These are phyloP conservation scores for Boletus mariae DNA, from an alignment of 1,284 basidiomycete genomes.

Conservation along the genomic window DNA sequence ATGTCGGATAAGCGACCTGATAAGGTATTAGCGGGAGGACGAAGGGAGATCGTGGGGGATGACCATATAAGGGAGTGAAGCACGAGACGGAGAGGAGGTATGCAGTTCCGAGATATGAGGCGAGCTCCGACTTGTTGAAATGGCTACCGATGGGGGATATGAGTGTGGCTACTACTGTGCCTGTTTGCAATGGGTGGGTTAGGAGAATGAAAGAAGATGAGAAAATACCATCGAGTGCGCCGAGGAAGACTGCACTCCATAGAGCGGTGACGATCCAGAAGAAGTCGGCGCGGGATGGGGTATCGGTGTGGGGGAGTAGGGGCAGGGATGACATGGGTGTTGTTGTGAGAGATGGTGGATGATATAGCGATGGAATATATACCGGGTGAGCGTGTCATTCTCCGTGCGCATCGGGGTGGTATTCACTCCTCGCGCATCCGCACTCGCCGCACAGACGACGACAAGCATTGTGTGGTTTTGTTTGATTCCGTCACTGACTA, in stretches of 20 bases:
- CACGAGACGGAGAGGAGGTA: conserved; percentile 87
- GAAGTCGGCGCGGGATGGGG: conserved; percentile 40
- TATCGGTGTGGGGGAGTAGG: conserved; percentile 20
- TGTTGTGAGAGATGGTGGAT: conserved; percentile 18
- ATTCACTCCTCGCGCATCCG: conserved; percentile 6
- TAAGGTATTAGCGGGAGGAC: conserved; percentile 24
- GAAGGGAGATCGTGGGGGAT: conserved; percentile 26
- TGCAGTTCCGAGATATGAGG: conserved; percentile 84
- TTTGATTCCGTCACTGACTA: conserved; percentile 2
- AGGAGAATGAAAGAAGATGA: conserved; percentile 1
- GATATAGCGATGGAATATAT: background rate
- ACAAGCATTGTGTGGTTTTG: background rate
- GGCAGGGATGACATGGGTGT: conserved; percentile 23
- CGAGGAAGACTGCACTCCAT: conserved; percentile 78
- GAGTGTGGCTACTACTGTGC: conserved; percentile 76
- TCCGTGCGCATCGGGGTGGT: conserved; percentile 27
- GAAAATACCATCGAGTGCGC: conserved; percentile 71
- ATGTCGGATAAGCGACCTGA: conserved; percentile 84
- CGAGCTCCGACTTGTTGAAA: conserved; percentile 73
- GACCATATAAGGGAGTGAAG: conserved; percentile 86
- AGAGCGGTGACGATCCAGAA: conserved; percentile 70
- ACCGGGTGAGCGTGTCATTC: conserved; percentile 24
- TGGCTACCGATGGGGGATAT: conserved; percentile 76
- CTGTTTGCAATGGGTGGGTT: conserved; percentile 34
- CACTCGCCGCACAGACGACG: conserved; percentile 9